These are phyloP conservation scores for Colletotrichum liriopes DNA, from an alignment of 2,329 filamentous ascomycete genomes.

Conservation along the genomic window DNA sequence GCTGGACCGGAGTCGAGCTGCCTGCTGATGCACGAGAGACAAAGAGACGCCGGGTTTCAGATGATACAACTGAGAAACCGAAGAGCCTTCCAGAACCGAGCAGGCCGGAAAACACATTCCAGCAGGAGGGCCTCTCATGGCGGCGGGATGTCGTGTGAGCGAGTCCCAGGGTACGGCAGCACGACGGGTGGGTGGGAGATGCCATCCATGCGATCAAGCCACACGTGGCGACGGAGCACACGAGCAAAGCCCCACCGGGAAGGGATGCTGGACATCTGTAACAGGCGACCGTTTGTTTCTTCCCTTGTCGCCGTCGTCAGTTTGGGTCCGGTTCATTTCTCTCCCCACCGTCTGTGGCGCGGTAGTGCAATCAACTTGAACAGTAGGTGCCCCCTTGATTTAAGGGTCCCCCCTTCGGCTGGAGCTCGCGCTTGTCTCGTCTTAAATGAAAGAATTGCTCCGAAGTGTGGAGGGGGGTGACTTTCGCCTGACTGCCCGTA, in stretches of 20 bases:
- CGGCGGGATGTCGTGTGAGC: neutral
- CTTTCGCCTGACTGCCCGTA: too few species aligned
- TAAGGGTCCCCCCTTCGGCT: neutral
- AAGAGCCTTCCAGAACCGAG: slow-evolving; percentile 22
- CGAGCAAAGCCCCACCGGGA: neutral
- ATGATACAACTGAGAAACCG: slow-evolving; percentile 29
- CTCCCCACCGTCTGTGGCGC: neutral
- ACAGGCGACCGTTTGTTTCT: slow-evolving; percentile 26
- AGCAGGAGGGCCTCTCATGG: neutral
- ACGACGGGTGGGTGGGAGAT: slow-evolving; percentile 5
- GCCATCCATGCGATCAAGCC: slow-evolving; percentile 19
- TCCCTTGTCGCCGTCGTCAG: slow-evolving; percentile 1
- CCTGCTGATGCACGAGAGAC: neutral
- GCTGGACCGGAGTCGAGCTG: neutral
- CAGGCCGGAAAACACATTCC: neutral
- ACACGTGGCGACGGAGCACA: slow-evolving; percentile 3
- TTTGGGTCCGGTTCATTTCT: slow-evolving; percentile 1
- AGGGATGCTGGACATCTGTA: neutral
- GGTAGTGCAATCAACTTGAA: neutral
- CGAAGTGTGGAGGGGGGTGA: too few species aligned
- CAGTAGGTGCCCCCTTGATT: too few species aligned
- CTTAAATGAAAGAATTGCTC: too few species aligned
- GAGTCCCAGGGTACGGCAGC: too few species aligned
- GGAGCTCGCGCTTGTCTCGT: neutral
- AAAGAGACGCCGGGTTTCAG: slow-evolving; percentile 36